Base-by-base conservation (phyloP, 768 basidiomycete genomes). In the Mycena maculata region DNA sequence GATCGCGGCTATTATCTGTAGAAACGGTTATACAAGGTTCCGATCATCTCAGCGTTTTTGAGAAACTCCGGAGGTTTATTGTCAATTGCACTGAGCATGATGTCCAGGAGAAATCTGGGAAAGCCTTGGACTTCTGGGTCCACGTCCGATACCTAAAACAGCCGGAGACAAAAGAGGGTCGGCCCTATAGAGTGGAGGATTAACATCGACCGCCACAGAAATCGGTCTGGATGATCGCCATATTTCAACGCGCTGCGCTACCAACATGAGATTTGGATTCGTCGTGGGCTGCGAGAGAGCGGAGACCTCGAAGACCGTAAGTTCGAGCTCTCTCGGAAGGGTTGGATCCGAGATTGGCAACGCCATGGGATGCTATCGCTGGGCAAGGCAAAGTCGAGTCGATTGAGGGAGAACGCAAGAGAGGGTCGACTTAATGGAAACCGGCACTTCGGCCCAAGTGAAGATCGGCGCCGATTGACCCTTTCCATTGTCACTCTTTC, bases 1-100 rank as follows among this genome's bases (percentile, higher is more conserved):
- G 47, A 4, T 60, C 58, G 36, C 28, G 58, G 33, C 12, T 30
- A 25, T 49, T 49, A 36, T 60, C 47, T 60, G 33, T 60, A 60
- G 38, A 31, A 39, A 3, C 48, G 47, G 13, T n/a, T 47, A 20
- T 48, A 48, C 16, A 22, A 25, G 25, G 31, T 11, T 9, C 58
- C 58, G 9, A 60, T 28, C 23, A 60, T 36, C 6, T 6, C 33
- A 13, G 33, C 33, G 13, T 36, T 36, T 7, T 36, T 36, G 33
- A 36, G 13, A 36, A 36, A 36, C 33, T 36, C 33, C 8, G 6
- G 33, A 13, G 33, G 33, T 13, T 36, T 36, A 7, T 36, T 13
- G 33, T 36, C 33, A 36, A 36, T 36, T 36, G 33, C 33, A 6
- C 13, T 6, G 13, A 23, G 45, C 12, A 47, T 20, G 2, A 8